Base-by-base conservation (phyloP, 2,329 filamentous ascomycete genomes). In the Capronia epimyces region DNA sequence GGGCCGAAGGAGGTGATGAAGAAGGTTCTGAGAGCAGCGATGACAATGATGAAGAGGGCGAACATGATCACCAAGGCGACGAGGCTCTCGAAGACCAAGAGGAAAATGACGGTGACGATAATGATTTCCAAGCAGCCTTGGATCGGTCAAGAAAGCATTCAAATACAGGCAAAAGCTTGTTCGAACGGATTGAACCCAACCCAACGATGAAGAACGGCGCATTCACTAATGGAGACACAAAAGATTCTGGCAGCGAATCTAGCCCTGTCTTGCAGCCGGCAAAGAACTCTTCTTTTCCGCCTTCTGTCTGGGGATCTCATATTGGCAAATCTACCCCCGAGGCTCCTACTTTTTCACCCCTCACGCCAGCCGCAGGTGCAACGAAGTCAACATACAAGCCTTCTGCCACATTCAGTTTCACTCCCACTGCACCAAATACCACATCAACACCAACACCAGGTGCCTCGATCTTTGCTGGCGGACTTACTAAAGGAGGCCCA, bases 291-390 rank as follows among this genome's bases (percentile, higher is more conserved):
- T 46, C 64, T 3, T 60, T 59, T 25, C 62, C 62, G 24, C 59
- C 65, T 4, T 63, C 59, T 43, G 66, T 69, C 45, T 69, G 69
- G 20, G 71, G 71, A 34, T 66, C 66, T 39, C 63, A 68, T 41
- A 50, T 71, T 27, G 57, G 53, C 41, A 58, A 61, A 29, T 45
- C 51, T 3, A 58, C 59, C 2, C 53, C 59, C 12, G 59, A 62
- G 29, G 36, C 43, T 20, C 54, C 59, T 7, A 24, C 46, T 5
- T 53, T 55, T 27, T 60, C 59, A 16, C 58, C 58, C 9, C 27
- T 57, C 25, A 59, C 53, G 9, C 56, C 59, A 10, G 45, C 55
- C 18, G 50, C 44, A 18, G 49, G 45, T 22, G 24, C 48, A 16
- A 22, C 49, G n/a, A 42, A 46, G 36, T 46, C 45, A 15, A 12